These are phyloP conservation scores for Colletotrichum cuscutae DNA, from an alignment of 2,329 filamentous ascomycete species.

Conservation along the genomic window DNA sequence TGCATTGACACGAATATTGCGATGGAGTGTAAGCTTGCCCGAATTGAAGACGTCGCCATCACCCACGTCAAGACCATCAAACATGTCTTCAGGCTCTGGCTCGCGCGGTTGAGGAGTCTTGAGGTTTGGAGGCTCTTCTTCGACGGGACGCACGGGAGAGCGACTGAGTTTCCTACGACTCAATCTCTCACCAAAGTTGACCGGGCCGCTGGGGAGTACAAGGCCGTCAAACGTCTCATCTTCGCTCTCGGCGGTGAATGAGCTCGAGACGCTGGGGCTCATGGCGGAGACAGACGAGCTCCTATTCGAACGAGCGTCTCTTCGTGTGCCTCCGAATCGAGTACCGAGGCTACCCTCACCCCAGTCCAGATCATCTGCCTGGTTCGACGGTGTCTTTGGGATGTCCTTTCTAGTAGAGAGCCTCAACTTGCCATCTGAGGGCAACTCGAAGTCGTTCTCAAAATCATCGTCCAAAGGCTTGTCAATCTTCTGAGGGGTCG, in stretches of 20 bases:
- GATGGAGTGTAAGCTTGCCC: conserved; percentile 85
- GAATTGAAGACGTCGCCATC: conserved; percentile 84
- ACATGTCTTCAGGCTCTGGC: conserved; percentile 78
- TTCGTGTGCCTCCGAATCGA: conserved; percentile 85
- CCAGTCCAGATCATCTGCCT: conserved; percentile 87
- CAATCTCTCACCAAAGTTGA: conserved; percentile 84
- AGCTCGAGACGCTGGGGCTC: conserved; percentile 93
- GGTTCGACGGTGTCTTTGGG: conserved; percentile 69
- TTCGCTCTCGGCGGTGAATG: conserved; percentile 90
- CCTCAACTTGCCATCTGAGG: conserved; percentile 72
- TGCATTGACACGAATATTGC: conserved; percentile 89
- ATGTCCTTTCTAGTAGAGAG: conserved; percentile 71
- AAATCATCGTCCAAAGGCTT: conserved; percentile 69
- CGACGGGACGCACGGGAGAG: conserved; percentile 61
- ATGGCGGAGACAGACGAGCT: conserved; percentile 90
- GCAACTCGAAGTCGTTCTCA: conserved; percentile 78
- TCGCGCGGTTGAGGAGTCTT: conserved; percentile 48
- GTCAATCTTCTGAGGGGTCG: conserved; percentile 61
- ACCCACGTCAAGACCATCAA: conserved; percentile 87
- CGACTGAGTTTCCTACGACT: conserved; percentile 74
- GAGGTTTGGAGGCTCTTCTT: conserved; percentile 47
- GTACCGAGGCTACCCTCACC: conserved; percentile 93
- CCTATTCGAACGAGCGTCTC: conserved; percentile 81
- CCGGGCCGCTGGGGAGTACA: conserved; percentile 81
- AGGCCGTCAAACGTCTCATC: conserved; percentile 94